Conservation (phyloP, 768 basidiomycete genomes). For the Fistulinella prunicolor region DNA sequence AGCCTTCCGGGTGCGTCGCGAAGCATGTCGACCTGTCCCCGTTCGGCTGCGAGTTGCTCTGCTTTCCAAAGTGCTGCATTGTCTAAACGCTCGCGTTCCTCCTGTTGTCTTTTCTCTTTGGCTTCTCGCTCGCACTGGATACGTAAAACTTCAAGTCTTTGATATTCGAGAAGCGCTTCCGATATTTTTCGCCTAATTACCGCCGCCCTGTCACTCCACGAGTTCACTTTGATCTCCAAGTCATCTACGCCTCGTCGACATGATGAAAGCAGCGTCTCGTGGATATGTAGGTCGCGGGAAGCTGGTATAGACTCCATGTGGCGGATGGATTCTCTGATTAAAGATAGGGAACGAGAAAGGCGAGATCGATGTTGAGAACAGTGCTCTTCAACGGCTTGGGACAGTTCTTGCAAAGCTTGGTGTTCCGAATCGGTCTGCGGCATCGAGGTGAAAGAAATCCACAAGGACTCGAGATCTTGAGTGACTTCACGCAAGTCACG, state of each 20-base stretch:
- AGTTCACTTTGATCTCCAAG: constrained; percentile 43
- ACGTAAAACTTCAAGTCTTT: constrained; percentile 40
- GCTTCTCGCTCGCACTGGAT: constrained; percentile 26
- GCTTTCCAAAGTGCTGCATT: constrained; percentile 35
- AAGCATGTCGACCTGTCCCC: constrained; percentile 29
- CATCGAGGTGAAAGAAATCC: constrained; percentile 32
- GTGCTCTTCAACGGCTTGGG: constrained; percentile 35
- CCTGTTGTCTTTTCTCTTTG: constrained; percentile 18
- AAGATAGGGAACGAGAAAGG: constrained; percentile 48
- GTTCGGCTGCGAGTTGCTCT: constrained; percentile 28
- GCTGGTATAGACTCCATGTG: constrained; percentile 51
- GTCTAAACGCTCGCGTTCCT: constrained; percentile 27
- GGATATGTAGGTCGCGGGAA: constrained; percentile 41
- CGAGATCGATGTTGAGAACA: constrained; percentile 34
- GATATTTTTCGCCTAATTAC: constrained; percentile 37
- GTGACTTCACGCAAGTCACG: constrained; percentile 39
- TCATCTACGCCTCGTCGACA: constrained; percentile 52
- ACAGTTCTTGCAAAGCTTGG: constrained; percentile 37
- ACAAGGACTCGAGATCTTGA: constrained; percentile 40
- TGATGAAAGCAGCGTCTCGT: constrained; percentile 46
- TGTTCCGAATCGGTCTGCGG: constrained; percentile 29
- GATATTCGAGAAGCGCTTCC: constrained; percentile 38
- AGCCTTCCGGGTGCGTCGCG: constrained; percentile 1
- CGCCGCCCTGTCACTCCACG: constrained; percentile 43
- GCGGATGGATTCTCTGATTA: constrained; percentile 52